Conservation (phyloP, 106 monocot species). For the Dioscorea zingiberensis region DNA sequence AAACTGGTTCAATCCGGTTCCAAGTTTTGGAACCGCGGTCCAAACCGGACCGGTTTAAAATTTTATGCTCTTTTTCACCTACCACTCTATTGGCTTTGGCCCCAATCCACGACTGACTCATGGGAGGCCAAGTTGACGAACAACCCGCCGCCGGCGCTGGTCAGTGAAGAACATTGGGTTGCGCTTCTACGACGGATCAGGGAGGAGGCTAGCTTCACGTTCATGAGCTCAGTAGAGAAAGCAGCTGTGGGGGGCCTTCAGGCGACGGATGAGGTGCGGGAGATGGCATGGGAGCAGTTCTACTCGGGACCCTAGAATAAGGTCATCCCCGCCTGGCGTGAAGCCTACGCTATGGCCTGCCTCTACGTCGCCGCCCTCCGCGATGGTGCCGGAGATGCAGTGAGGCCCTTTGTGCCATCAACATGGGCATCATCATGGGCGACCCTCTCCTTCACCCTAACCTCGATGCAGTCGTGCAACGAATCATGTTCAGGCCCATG, state of each 20-base stretch:
- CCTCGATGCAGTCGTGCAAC: conserved; percentile 25
- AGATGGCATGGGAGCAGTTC: conserved; percentile 91
- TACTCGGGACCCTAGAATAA: conserved; percentile 61
- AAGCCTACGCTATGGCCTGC: conserved; percentile 72
- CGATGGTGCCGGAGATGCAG: conserved; percentile 22
- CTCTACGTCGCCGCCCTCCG: conserved; percentile 46
- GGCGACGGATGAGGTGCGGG: conserved; percentile 67
- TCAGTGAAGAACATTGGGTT: conserved; percentile 14
- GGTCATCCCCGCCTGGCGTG: conserved; percentile 58
- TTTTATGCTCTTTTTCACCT: no score
- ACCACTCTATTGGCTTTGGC: no score
- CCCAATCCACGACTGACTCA: not conserved
- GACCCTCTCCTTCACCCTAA: conserved; percentile 40
- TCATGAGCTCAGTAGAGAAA: conserved; percentile 46
- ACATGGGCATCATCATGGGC: conserved; percentile 73
- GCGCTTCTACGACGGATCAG: conserved; percentile 37
- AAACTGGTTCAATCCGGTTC: no score
- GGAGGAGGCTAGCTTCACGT: conserved; percentile 69
- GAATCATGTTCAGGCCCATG: conserved; percentile 5
- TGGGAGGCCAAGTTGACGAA: not conserved
- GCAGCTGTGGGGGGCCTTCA: conserved; percentile 46
- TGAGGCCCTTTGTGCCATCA: conserved; percentile 47
- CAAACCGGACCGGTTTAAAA: no score
- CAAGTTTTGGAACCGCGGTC: no score
- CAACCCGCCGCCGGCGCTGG: not conserved